Base-by-base conservation (phyloP, 2,329 filamentous ascomycete species). In the Claviceps sp. region DNA sequence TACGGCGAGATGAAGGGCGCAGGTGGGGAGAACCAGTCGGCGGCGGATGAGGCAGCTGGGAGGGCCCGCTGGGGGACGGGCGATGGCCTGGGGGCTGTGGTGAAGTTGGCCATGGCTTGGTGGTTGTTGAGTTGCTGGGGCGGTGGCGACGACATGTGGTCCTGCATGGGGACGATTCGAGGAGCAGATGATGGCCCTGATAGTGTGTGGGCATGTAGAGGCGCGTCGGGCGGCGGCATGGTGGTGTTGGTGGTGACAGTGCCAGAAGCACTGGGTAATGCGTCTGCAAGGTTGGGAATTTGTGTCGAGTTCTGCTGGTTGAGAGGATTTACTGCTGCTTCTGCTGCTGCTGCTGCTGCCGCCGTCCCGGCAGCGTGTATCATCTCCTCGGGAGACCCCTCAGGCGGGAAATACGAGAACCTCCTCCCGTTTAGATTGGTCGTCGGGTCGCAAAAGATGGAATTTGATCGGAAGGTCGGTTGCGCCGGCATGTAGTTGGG, bases 331-430 rank as follows among this genome's bases (percentile, higher is more conserved):
- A 11, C 30, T 34, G 60, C 58, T 10, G 59, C 59, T 34, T 60
- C 58, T 7, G 60, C 56, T 6, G 62, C 61, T 16, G 64, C 62
- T 22, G 68, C 62, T 22, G 68, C 63, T n/a, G 51, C 34, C 13
- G 41, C 51, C 13, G 22, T 30, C 5, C 41, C 47, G 22, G 64
- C 62, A 24, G 68, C 43, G 7, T 55, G 48, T 7, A 65, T 63
- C 17, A 62, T 56, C 43, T 72, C 68, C 16, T 71, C 68, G 4
- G 62, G 56, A 24, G 58, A 55, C 5, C 59, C 56, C 19, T 83
- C 80, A 1, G 81, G 81, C 10, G 81, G 79, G 56, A 83, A 83
- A 58, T 82, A 81, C 16, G 80, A 83, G 56, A 81, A 80, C 7
- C 80, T 71, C 22, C 80, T 73, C 7, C 80, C 79, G 42, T 69